A percentile compares a stretch with the other conserved stretches of the same genome.
phyloP scores from a whole-genome alignment of 2,329 filamentous ascomycete species.

The Thermothelomyces thermophilus region DNA sequence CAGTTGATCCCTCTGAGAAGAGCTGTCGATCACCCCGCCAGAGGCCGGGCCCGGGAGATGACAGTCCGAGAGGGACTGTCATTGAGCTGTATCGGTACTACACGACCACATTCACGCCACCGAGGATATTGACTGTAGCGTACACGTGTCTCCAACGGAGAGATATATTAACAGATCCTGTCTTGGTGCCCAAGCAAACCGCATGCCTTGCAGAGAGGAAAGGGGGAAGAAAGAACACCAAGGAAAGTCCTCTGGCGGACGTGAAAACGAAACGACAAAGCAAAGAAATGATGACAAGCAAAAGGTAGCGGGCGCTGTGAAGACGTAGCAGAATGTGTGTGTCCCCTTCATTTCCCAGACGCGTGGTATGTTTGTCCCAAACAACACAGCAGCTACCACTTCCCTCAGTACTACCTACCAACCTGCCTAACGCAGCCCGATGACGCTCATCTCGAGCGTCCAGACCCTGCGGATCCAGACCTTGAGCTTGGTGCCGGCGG shows the following conservation, averaged over 20 bases:
- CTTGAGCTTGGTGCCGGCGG: constrained; percentile 58
- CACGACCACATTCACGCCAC: neutral
- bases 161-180: constrained; percentile 16
- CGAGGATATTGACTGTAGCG: neutral
- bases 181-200: constrained; percentile 9
- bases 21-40: too few relatives aligned
- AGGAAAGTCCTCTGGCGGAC: neutral
- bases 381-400: neutral
- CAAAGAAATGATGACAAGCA: constrained; percentile 8
- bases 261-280: neutral
- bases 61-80: neutral
- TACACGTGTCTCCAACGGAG: neutral
- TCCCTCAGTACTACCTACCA: neutral
- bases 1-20: too few relatives aligned
- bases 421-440: constrained; percentile 59
- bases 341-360: neutral
- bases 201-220: constrained; percentile 2
- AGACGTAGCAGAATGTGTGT: constrained; percentile 1
- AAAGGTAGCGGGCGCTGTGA: neutral
- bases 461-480: constrained; percentile 98
- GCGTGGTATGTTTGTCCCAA: neutral
- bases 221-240: neutral
- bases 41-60: neutral
- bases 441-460: constrained; percentile 97
- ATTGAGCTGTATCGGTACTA: neutral